Evolutionary conservation across 495 filamentous ascomycete genomes (phyloP).

Genomic region (Penicillium ochrochloron): DNA sequence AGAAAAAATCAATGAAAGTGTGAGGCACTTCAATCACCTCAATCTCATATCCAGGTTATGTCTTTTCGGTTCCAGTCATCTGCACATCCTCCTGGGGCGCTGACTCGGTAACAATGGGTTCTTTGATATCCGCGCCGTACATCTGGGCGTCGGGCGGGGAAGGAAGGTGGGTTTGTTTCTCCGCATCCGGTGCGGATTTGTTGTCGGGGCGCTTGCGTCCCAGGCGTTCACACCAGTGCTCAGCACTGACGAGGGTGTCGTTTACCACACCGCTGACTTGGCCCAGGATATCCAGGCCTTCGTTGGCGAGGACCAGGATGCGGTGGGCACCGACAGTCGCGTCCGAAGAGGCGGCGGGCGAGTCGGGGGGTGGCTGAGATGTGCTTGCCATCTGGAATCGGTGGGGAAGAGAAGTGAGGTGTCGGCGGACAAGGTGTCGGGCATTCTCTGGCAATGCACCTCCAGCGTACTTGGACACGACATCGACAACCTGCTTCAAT

Average conservation of each 20-base stretch:
- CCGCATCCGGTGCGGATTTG: conserved; percentile 31
- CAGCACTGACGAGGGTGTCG: conserved; percentile 82
- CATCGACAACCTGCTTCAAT: conserved; percentile 73
- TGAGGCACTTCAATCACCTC: background rate
- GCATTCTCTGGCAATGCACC: conserved; percentile 86
- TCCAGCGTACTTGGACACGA: conserved; percentile 82
- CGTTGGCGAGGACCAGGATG: conserved; percentile 80
- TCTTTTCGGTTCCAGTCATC: conserved; percentile 48
- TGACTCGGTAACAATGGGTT: conserved; percentile 34
- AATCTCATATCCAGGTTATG: conserved; percentile 21
- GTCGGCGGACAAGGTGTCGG: conserved; percentile 71
- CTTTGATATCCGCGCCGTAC: conserved; percentile 42
- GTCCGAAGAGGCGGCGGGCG: conserved; percentile 43
- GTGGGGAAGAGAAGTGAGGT: conserved; percentile 77
- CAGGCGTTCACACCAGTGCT: conserved; percentile 81
- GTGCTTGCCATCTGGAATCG: conserved; percentile 66
- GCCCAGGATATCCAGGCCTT: conserved; percentile 86
- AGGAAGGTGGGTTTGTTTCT: conserved; percentile 30
- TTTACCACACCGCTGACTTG: conserved; percentile 82
- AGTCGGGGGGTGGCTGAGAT: conserved; percentile 47
- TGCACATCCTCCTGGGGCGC: conserved; percentile 38
- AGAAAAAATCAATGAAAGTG: background rate
- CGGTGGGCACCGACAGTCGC: conserved; percentile 61
- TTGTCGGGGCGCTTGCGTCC: conserved; percentile 56
- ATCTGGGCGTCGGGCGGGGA: conserved; percentile 21